Percentiles rank a stretch among this genome's conserved stretches.
Conservation (phyloP, 2,329 filamentous ascomycete genomes). For the Penicillium freii region DNA sequence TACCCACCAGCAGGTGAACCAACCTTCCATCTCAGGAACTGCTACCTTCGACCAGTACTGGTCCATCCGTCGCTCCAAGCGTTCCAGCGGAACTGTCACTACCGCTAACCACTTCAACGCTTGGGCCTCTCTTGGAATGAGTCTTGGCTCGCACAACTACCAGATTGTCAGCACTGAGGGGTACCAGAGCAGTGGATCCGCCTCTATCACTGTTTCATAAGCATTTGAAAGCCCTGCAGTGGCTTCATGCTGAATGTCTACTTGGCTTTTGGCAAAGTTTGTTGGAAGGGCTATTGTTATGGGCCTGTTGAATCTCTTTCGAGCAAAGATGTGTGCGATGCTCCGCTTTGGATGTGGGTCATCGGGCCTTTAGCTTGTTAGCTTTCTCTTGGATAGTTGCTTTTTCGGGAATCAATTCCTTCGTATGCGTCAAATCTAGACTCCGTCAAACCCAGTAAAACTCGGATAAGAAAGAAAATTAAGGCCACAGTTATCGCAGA, state of each 20-base stretch:
- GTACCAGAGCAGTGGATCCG: constrained; percentile 42
- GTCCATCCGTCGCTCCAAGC: constrained; percentile 40
- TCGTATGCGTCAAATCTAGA: not conserved
- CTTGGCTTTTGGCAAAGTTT: not conserved
- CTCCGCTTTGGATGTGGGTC: too few relatives aligned
- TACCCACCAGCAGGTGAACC: constrained; percentile 37
- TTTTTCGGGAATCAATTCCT: not conserved
- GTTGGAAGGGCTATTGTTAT: not conserved
- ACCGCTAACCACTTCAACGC: constrained; percentile 40
- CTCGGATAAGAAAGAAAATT: too few relatives aligned
- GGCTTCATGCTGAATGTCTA: not conserved
- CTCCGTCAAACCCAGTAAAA: too few relatives aligned
- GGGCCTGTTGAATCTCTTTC: not conserved
- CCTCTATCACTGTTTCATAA: constrained; percentile 38
- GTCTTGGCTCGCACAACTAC: constrained; percentile 38
- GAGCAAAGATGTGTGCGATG: not conserved
- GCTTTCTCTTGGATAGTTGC: not conserved
- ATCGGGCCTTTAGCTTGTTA: not conserved
- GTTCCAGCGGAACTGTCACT: constrained; percentile 37
- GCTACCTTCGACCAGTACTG: constrained; percentile 46
- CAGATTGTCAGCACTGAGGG: constrained; percentile 47
- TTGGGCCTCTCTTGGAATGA: constrained; percentile 35
- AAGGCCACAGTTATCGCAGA: too few relatives aligned
- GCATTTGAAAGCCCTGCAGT: not conserved
- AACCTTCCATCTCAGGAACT: constrained; percentile 42